Percentiles rank a stretch among this genome's conserved stretches.
Conservation (phyloP, 108 stramenopile species). For the Aurantiochytrium sp. region DNA sequence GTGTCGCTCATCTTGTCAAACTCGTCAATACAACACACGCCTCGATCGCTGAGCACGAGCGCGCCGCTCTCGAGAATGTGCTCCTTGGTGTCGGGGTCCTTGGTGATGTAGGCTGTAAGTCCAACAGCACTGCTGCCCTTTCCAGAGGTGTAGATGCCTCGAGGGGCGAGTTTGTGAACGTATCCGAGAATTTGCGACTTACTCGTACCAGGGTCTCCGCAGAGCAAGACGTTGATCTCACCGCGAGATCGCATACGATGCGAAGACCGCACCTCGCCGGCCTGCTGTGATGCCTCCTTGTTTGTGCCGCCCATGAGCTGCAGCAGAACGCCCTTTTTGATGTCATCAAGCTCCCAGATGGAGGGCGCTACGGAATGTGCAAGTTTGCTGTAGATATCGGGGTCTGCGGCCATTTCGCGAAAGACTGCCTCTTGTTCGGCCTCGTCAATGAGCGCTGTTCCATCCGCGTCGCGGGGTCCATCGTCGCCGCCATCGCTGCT, state of each 20-base stretch:
- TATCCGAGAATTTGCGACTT: slow-evolving; percentile 92
- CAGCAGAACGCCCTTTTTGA: slow-evolving; percentile 93
- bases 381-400: slow-evolving; percentile 69
- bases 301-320: slow-evolving; percentile 91
- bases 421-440: background rate
- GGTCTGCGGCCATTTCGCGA: slow-evolving; percentile 49
- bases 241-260: slow-evolving; percentile 63
- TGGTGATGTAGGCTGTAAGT: slow-evolving; percentile 91
- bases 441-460: background rate
- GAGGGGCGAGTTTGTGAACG: slow-evolving; percentile 88
- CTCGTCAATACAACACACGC: slow-evolving; percentile 94
- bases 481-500: no score
- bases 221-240: slow-evolving; percentile 94
- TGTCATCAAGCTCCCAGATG: slow-evolving; percentile 97
- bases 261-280: background rate
- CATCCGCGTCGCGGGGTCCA: background rate
- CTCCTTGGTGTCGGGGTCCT: slow-evolving; percentile 95
- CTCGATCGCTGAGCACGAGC: slow-evolving; percentile 87
- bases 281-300: slow-evolving; percentile 1
- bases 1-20: slow-evolving; percentile 97
- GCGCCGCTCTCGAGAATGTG: slow-evolving; percentile 94
- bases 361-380: slow-evolving; percentile 81
- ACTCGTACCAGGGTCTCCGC: slow-evolving; percentile 94
- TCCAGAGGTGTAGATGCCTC: slow-evolving; percentile 96
- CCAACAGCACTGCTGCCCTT: slow-evolving; percentile 96